These are phyloP conservation scores for Trichoderma koningiopsis DNA, from an alignment of 2,329 filamentous ascomycete genomes.

Conservation along the genomic window DNA sequence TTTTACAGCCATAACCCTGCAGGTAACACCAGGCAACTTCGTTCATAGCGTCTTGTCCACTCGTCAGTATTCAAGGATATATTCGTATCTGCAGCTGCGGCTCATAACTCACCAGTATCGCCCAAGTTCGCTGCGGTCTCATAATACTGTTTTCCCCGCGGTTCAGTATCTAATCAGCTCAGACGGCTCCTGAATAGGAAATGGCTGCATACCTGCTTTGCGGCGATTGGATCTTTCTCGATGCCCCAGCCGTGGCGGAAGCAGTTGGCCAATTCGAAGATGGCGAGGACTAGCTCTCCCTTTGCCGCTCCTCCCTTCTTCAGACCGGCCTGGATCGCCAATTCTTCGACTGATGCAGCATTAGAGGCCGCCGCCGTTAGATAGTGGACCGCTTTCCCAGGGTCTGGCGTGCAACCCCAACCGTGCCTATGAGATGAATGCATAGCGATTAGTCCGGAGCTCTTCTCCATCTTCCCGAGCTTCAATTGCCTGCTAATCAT, in stretches of 20 bases:
- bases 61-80: neutral
- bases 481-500: constrained; percentile 13
- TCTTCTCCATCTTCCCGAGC: neutral
- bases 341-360: constrained; percentile 80
- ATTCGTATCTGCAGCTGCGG: constrained; percentile 2
- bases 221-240: constrained; percentile 80
- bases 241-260: constrained; percentile 97
- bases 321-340: constrained; percentile 82
- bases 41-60: constrained; percentile 82
- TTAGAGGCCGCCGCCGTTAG: constrained; percentile 88
- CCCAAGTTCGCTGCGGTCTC: constrained; percentile 96
- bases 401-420: constrained; percentile 81
- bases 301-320: constrained; percentile 94
- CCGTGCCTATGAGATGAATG: constrained; percentile 66
- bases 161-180: constrained; percentile 17
- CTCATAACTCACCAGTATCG: constrained; percentile 66
- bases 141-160: constrained; percentile 69
- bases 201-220: constrained; percentile 64
- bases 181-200: constrained; percentile 5
- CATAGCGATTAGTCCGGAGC: constrained; percentile 11
- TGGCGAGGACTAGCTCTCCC: constrained; percentile 92
- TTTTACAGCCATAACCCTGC: constrained; percentile 95
- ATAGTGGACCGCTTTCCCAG: constrained; percentile 74
- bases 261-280: constrained; percentile 90
- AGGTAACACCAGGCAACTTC: constrained; percentile 95